Evolutionary conservation across 768 basidiomycete species (phyloP), one percentile per base, ranked within the genome.

Genomic region (Galerina sulciceps): DNA sequence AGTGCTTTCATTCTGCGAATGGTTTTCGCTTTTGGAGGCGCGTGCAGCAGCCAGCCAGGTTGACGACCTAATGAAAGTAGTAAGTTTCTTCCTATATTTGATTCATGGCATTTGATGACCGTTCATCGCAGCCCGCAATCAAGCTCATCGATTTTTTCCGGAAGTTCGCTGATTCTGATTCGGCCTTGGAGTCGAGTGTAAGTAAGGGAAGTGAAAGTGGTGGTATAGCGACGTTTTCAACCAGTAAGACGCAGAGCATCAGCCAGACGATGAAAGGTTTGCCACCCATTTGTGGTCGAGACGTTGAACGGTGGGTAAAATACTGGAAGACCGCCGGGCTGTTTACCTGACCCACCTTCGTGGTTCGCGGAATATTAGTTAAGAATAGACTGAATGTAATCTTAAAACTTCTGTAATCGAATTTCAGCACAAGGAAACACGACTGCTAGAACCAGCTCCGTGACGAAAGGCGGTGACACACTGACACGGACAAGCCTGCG

Each of bases 121-220:
- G 41, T 11, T 31, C 26, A 22, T 45, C 47, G 49, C 41, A 75
- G 76, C 76, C 75, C 20, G 75, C 72, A 20, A 45, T 73, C 20
- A 75, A 74, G 42, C 68, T 78, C 15, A 53, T 73, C 2, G 65
- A 71, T 8, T 76, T 75, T 59, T 74, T 74, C 61, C 20, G 44
- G 31, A 54, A 20, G 5, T 10, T 37, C 66, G 42, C 53, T 55
- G 6, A 23, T 42, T 10, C 53, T 17, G 61, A 61, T 36, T 37
- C 15, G 40, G 13, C 46, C 37, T 13, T 44, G 15, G 0, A 67
- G 68, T 50, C 65, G 58, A 49, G 44, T 57, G 63, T 2, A 5
- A 1, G 6, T 17, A n/a, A 20, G 26, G 23, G 38, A 6, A 41
- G 15, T 6, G 64, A 63, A 26, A 62, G 58, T 11, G 58, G 55